A percentile compares a stretch with the other conserved stretches of the same genome.
phyloP scores from a whole-genome alignment of 495 filamentous ascomycete species.

The Hypoxylon intermedium region DNA sequence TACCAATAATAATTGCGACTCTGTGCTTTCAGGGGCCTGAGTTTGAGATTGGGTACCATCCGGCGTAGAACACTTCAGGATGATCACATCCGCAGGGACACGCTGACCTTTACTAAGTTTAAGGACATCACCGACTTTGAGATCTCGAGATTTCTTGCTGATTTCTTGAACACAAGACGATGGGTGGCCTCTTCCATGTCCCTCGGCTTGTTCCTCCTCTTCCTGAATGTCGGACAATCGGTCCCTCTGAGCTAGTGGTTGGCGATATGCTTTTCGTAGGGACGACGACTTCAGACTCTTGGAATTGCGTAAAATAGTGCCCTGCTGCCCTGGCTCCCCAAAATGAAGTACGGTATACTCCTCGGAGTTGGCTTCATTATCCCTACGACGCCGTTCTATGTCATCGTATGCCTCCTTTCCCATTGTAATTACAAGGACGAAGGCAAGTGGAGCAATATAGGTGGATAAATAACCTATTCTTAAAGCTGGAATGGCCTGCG shows the following conservation, averaged over 20 bases:
- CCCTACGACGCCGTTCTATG: conserved; percentile 80
- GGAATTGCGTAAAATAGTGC: conserved; percentile 36
- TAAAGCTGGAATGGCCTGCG: conserved; percentile 86
- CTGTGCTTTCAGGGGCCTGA: conserved; percentile 40
- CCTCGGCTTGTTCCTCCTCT: conserved; percentile 60
- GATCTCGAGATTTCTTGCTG: conserved; percentile 80
- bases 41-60: conserved; percentile 54
- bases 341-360: conserved; percentile 82
- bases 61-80: conserved; percentile 80
- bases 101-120: conserved; percentile 90
- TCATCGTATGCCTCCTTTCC: conserved; percentile 98
- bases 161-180: conserved; percentile 65
- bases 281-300: conserved; percentile 49
- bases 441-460: conserved; percentile 90
- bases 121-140: conserved; percentile 93
- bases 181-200: conserved; percentile 45
- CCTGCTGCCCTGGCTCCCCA: conserved; percentile 50
- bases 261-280: conserved; percentile 43
- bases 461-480: conserved; percentile 94
- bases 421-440: conserved; percentile 88
- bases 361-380: conserved; percentile 94
- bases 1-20: conserved; percentile 50
- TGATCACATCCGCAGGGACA: conserved; percentile 92
- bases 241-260: conserved; percentile 38
- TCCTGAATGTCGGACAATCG: conserved; percentile 61